Base-by-base conservation (phyloP, 2,329 filamentous ascomycete species). In the Thelonectria blattea region DNA sequence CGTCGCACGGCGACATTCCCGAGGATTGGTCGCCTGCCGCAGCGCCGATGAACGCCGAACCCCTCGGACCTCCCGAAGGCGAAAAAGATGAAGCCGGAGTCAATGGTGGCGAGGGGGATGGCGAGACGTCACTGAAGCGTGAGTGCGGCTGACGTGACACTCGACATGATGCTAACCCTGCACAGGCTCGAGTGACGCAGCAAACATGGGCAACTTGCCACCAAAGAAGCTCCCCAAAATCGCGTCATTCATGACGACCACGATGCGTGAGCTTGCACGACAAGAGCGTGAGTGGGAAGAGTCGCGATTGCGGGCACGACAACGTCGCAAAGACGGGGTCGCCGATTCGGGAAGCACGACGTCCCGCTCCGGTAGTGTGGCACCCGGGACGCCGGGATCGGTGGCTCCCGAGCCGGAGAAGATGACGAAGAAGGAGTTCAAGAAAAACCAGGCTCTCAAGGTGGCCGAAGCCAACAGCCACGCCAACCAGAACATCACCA, bases 381-480 rank as follows among this genome's bases (percentile, higher is more conserved):
- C 85, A 15, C 82, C 86, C 11, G 83, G 83, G 2, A 89, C 86
- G 0, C 86, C 88, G 3, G 86, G 85, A 6, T 81, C 85, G 1
- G 82, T 85, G 43, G 86, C 88, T 1, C 84, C 88, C 1, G 88
- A 90, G 55, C 73, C 80, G 1, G 83, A 86, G 65, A 94, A 93
- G 74, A 83, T 91, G 52, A 91, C 90, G 5, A 97, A 97, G 82
- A 97, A 97, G 78, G 93, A 97, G 74, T 83, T 82, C 62, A 87
- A 90, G 72, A 92, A 89, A 75, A 90, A 88, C 65, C 84, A 90
- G 66, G 85, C 88, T n/a, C 89, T 92, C 61, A 91, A 91, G 68
- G 85, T 89, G 20, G 90, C 88, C 0, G 92, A 96, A 71, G 90
- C 90, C 17, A 89, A 89, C 60, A 91, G 89, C 65, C 92, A 94